phyloP scores from a whole-genome alignment of 306 rosid genomes.

The Prunus mume region DNA sequence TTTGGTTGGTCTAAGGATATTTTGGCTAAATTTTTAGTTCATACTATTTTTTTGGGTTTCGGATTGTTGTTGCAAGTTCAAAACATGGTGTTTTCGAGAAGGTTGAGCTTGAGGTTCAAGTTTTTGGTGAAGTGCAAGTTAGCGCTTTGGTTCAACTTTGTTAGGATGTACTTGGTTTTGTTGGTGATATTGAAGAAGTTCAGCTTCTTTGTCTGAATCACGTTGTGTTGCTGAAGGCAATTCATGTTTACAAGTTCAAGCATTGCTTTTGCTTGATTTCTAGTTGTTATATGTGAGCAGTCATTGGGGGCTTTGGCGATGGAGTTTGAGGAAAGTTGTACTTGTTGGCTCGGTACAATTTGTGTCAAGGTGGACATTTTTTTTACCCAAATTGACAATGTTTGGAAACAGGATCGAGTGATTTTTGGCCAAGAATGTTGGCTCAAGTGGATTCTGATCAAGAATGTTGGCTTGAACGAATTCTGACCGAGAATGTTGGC shows the following conservation, averaged over 20 bases:
- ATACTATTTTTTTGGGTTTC: not conserved
- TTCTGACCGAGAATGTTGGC: too few species aligned
- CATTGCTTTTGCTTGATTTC: too few species aligned
- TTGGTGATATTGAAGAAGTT: not conserved
- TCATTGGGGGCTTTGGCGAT: too few species aligned
- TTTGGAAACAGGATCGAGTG: slow-evolving; percentile 4
- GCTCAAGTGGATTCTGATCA: too few species aligned
- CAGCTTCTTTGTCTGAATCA: not conserved
- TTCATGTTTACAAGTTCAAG: not conserved
- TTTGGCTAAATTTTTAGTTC: not conserved
- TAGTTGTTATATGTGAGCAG: too few species aligned
- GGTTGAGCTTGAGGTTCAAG: not conserved
- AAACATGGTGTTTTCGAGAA: not conserved
- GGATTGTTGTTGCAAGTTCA: not conserved
- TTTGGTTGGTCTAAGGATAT: not conserved
- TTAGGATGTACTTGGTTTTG: not conserved
- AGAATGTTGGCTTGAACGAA: too few species aligned
- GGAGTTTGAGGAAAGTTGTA: too few species aligned
- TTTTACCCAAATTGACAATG: not conserved
- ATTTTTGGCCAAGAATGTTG: too few species aligned
- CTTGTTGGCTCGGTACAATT: too few species aligned
- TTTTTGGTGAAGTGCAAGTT: too few species aligned
- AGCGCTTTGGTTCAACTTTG: not conserved
- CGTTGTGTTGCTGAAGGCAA: not conserved
- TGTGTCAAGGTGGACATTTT: too few species aligned